Percentiles rank a stretch among this genome's conserved stretches.
phyloP scores from a whole-genome alignment of 2,329 filamentous ascomycete genomes.

The Helotiales sp. region DNA sequence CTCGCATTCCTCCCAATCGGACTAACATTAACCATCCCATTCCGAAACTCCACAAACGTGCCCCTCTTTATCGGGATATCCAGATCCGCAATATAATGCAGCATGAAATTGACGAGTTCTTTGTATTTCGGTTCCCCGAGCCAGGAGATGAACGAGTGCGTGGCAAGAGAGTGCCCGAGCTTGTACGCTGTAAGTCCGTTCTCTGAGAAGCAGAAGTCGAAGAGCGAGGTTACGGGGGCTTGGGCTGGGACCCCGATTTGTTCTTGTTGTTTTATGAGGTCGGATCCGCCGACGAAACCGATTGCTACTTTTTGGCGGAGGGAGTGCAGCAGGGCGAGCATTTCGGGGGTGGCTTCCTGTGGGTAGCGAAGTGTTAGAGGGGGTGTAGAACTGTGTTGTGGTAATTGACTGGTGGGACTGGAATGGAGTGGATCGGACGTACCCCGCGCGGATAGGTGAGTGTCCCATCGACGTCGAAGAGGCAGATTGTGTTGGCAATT shows the following conservation, averaged over 20 bases:
- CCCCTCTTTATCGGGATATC: conserved; percentile 83
- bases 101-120: conserved; percentile 73
- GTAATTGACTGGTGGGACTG: neutral
- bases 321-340: conserved; percentile 77
- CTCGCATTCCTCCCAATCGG: conserved; percentile 88
- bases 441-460: conserved; percentile 83
- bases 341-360: conserved; percentile 75
- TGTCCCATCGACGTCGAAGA: conserved; percentile 97
- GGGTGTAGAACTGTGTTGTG: too few species aligned
- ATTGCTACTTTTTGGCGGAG: conserved; percentile 89
- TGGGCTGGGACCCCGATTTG: conserved; percentile 75
- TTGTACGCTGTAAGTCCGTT: conserved; percentile 94
- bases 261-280: conserved; percentile 94
- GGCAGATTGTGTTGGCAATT: conserved; percentile 88
- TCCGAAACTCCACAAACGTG: conserved; percentile 87
- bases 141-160: conserved; percentile 88
- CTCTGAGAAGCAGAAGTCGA: conserved; percentile 98
- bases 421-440: conserved; percentile 43
- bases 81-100: conserved; percentile 84
- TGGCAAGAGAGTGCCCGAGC: conserved; percentile 74
- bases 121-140: conserved; percentile 86
- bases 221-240: conserved; percentile 77
- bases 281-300: conserved; percentile 90
- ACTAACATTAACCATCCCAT: conserved; percentile 88
- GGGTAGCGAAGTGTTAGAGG: neutral